These are phyloP conservation scores for Kazachstania sp. DNA, from an alignment of 1,139 yeast species.

Conservation along the genomic window DNA sequence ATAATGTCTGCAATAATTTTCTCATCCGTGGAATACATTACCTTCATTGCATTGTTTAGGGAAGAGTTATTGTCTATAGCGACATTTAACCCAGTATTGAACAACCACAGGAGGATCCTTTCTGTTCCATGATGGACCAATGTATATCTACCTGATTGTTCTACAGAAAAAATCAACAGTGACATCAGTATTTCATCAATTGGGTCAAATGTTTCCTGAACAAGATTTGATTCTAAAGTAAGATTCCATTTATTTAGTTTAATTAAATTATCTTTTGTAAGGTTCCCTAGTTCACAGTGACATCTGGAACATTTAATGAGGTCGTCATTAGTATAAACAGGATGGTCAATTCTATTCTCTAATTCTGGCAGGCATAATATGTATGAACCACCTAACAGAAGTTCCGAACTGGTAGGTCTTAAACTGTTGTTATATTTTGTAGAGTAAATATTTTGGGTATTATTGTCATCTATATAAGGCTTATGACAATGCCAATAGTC, in stretches of 20 bases:
- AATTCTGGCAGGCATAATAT: constrained; percentile 12
- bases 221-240: constrained; percentile 5
- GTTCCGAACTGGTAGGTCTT: constrained; percentile 19
- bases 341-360: too few relatives aligned
- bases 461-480: constrained; percentile 40
- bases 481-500: constrained; percentile 98
- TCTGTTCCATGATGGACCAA: constrained; percentile 10
- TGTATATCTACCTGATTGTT: constrained; percentile 20
- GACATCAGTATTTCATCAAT: constrained; percentile 17
- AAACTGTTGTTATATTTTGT: constrained; percentile 12
- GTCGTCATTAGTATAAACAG: neutral
- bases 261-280: constrained; percentile 12
- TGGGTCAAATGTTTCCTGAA: constrained; percentile 12
- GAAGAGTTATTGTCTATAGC: constrained; percentile 7
- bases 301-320: constrained; percentile 15
- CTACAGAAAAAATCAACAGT: constrained; percentile 15
- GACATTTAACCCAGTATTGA: constrained; percentile 19
- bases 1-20: neutral
- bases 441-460: neutral
- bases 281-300: constrained; percentile 13
- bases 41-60: constrained; percentile 17
- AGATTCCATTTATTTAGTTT: constrained; percentile 24
- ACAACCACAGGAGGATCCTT: constrained; percentile 21
- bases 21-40: constrained; percentile 14
- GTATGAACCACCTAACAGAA: constrained; percentile 24